These are phyloP conservation scores for Gnomoniopsis smithogilvyi DNA, from an alignment of 2,329 filamentous ascomycete species.

Conservation along the genomic window DNA sequence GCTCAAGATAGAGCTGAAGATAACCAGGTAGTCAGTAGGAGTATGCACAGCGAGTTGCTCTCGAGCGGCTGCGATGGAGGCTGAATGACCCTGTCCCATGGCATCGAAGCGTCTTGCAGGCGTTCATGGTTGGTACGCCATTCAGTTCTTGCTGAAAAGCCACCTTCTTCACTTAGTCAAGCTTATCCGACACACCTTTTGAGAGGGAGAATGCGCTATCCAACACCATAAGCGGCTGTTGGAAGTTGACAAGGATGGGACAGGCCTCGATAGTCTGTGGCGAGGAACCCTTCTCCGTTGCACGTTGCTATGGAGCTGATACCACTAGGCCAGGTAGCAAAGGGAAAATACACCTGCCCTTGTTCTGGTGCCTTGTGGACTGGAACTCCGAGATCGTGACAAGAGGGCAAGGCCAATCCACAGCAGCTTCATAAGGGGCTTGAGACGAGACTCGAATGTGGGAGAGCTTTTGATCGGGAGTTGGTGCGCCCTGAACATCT, in stretches of 20 bases:
- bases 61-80: background rate
- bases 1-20: background rate
- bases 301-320: too few species aligned
- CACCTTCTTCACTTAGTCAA: constrained; percentile 18
- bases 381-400: too few species aligned
- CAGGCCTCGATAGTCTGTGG: background rate
- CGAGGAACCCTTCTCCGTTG: too few species aligned
- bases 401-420: too few species aligned
- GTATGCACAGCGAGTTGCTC: background rate
- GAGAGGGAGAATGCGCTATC: constrained; percentile 2
- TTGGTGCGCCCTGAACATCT: too few species aligned
- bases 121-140: background rate
- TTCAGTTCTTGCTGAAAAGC: background rate
- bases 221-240: constrained; percentile 8
- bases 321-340: too few species aligned
- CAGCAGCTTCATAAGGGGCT: too few species aligned
- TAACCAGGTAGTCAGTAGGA: background rate
- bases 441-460: too few species aligned
- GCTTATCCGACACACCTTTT: background rate
- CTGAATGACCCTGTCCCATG: background rate
- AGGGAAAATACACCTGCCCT: too few species aligned
- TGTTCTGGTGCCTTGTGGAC: too few species aligned
- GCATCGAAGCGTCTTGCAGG: background rate
- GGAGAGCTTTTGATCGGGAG: too few species aligned
- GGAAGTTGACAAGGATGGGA: constrained; percentile 1